Conservation (phyloP, 768 basidiomycete species). For the Mycena galopus region DNA sequence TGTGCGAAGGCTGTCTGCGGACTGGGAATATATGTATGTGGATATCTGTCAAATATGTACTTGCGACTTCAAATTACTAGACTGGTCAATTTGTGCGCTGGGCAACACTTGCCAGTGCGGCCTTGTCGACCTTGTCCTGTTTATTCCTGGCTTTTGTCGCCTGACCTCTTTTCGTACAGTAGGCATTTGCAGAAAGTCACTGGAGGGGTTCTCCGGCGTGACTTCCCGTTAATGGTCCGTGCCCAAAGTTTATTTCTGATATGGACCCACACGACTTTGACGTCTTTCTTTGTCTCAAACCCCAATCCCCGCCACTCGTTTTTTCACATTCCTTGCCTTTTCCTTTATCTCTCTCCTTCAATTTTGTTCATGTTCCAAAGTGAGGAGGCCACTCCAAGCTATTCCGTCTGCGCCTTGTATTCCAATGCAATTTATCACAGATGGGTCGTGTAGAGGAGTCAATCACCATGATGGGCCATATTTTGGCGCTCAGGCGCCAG, state of each 20-base stretch:
- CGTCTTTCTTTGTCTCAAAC: neutral
- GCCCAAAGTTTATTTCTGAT: slow-evolving; percentile 5
- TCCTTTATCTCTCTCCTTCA: neutral
- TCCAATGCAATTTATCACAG: neutral
- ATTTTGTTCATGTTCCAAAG: too few species aligned
- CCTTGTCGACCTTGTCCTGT: neutral
- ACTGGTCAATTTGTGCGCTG: too few species aligned
- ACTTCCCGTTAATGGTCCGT: slow-evolving; percentile 6
- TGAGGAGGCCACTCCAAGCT: neutral
- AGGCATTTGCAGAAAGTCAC: neutral
- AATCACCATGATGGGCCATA: neutral
- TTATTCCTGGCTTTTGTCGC: neutral
- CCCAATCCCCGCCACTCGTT: slow-evolving; percentile 2
- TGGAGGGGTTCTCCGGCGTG: neutral
- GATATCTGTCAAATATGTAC: neutral
- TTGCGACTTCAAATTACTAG: too few species aligned
- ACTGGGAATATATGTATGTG: neutral
- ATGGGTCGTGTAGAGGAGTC: neutral
- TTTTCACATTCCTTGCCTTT: neutral
- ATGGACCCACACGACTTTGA: slow-evolving; percentile 5
- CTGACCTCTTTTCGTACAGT: neutral
- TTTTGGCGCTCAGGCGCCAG: neutral
- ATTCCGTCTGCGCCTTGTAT: neutral
- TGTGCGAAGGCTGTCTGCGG: neutral
- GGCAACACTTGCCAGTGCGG: neutral